phyloP scores from a whole-genome alignment of 2,329 filamentous ascomycete genomes.

The Dothiorella sarmentorum region DNA sequence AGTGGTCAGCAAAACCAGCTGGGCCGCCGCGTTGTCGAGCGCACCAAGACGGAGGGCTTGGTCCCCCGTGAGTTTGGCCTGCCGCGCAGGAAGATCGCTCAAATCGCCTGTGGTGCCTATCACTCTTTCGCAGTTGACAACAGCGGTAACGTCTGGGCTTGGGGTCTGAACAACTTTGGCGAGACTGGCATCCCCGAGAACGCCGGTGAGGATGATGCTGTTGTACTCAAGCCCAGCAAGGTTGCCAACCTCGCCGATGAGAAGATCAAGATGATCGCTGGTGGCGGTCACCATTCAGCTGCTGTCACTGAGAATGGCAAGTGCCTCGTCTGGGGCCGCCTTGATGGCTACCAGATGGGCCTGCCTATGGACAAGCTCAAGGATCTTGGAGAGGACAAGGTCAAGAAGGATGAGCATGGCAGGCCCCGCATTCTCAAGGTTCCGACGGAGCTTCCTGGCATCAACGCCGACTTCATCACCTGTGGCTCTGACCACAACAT shows the following conservation, averaged over 20 bases:
- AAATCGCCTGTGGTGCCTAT: conserved; percentile 69
- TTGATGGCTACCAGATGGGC: conserved; percentile 56
- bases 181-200: conserved; percentile 67
- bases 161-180: conserved; percentile 85
- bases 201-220: conserved; percentile 65
- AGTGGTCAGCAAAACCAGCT: conserved; percentile 69
- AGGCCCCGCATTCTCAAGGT: conserved; percentile 68
- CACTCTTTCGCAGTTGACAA: conserved; percentile 75
- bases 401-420: conserved; percentile 62
- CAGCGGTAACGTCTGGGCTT: conserved; percentile 69
- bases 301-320: conserved; percentile 53
- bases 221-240: conserved; percentile 62
- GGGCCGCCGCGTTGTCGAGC: conserved; percentile 62
- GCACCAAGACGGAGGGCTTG: conserved; percentile 53
- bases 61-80: conserved; percentile 57
- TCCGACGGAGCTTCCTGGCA: conserved; percentile 60
- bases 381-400: conserved; percentile 52
- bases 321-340: conserved; percentile 58
- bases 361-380: conserved; percentile 43
- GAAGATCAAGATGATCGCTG: conserved; percentile 65
- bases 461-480: conserved; percentile 51
- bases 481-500: conserved; percentile 72
- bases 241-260: conserved; percentile 62
- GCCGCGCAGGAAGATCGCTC: conserved; percentile 53
- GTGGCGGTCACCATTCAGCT: conserved; percentile 72